Percentiles rank a stretch among this genome's conserved stretches.
Evolutionary conservation across 1,284 basidiomycete genomes (phyloP).

Genomic region (Phellinidium pouzarii): DNA sequence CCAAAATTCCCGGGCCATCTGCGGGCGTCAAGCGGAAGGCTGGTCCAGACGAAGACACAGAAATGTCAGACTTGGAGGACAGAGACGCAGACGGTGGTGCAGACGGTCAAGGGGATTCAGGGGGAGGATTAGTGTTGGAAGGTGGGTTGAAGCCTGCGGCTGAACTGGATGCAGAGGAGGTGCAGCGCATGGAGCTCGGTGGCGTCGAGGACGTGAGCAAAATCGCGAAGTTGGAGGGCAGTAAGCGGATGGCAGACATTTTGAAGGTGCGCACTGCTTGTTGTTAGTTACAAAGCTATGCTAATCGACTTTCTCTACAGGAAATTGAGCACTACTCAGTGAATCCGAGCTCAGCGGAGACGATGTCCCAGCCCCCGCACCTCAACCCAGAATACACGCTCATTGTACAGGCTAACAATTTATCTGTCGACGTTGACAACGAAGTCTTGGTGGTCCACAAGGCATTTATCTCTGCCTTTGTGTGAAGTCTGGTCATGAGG

Average conservation of each 20-base stretch:
- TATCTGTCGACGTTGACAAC: constrained; percentile 98
- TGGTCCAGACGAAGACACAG: constrained; percentile 42
- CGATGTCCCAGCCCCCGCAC: constrained; percentile 75
- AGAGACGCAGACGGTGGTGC: constrained; percentile 37
- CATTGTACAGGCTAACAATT: constrained; percentile 96
- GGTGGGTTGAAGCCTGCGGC: constrained; percentile 91
- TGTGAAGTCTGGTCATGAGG: constrained; percentile 37
- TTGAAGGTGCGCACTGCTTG: constrained; percentile 48
- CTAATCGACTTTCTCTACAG: constrained; percentile 32
- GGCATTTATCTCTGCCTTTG: constrained; percentile 34
- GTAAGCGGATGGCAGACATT: constrained; percentile 80
- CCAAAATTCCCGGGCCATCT: constrained; percentile 28
- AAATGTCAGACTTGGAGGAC: constrained; percentile 43
- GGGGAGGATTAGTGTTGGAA: constrained; percentile 66
- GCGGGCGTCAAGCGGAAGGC: constrained; percentile 57
- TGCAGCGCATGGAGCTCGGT: constrained; percentile 86
- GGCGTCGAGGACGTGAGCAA: constrained; percentile 77
- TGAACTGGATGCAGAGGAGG: constrained; percentile 88
- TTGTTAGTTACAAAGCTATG: not conserved
- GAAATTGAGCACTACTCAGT: constrained; percentile 84
- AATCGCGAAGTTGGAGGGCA: constrained; percentile 85
- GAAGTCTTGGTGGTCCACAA: constrained; percentile 97
- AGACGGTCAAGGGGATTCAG: constrained; percentile 31
- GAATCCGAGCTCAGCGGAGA: constrained; percentile 70
- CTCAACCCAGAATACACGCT: constrained; percentile 94